A percentile compares a stretch with the other conserved stretches of the same genome.
phyloP scores from a whole-genome alignment of 768 basidiomycete species.

The Clitopilus passeckerianus region DNA sequence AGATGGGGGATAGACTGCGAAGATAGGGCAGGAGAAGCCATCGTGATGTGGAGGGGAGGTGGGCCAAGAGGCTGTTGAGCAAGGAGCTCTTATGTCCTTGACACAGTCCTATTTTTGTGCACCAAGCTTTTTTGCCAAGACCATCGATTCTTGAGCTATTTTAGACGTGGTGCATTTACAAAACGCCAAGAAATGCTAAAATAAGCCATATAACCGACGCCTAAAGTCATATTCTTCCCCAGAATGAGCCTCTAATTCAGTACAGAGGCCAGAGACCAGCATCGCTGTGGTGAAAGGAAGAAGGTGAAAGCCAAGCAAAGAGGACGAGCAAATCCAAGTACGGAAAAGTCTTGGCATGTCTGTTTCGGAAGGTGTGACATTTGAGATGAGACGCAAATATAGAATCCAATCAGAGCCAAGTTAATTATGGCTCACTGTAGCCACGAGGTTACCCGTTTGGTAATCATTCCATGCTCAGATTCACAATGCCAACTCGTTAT shows the following conservation, averaged over 20 bases:
- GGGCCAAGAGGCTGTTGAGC: slow-evolving; percentile 28
- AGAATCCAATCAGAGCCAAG: slow-evolving; percentile 23
- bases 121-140: slow-evolving; percentile 47
- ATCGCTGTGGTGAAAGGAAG: not conserved
- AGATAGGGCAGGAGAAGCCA: slow-evolving; percentile 23
- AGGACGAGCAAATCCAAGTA: not conserved
- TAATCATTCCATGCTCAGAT: slow-evolving; percentile 3
- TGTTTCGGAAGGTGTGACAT: slow-evolving; percentile 14
- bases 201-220: not conserved
- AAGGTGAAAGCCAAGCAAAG: not conserved
- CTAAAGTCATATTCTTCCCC: not conserved
- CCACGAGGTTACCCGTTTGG: not conserved
- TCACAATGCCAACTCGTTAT: slow-evolving; percentile 17
- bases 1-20: slow-evolving; percentile 18
- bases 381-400: slow-evolving; percentile 24
- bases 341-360: slow-evolving; percentile 9
- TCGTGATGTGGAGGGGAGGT: slow-evolving; percentile 26
- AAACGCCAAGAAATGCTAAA: not conserved
- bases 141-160: slow-evolving; percentile 31
- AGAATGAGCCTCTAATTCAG: not conserved
- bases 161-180: slow-evolving; percentile 18
- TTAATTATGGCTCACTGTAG: not conserved
- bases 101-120: slow-evolving; percentile 40
- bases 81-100: slow-evolving; percentile 41
- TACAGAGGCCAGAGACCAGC: not conserved